These are phyloP conservation scores for Cercospora janseana DNA, from an alignment of 2,329 filamentous ascomycete genomes.

Conservation along the genomic window DNA sequence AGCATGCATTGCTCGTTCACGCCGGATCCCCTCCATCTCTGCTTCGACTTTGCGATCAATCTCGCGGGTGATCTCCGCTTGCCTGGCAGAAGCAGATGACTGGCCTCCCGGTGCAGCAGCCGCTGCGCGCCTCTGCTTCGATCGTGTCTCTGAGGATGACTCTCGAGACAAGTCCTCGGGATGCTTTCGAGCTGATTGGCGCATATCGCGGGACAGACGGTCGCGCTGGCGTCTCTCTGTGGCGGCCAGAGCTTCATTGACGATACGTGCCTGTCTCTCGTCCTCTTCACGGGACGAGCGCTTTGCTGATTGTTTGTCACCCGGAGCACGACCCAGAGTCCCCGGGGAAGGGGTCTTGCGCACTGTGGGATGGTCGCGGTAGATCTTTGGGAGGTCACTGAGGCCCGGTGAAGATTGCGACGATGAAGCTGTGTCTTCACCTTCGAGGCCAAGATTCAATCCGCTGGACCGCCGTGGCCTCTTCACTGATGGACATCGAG, in stretches of 20 bases:
- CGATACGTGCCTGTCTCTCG: constrained; percentile 7
- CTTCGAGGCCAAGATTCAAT: constrained; percentile 12
- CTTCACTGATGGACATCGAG: constrained; percentile 3
- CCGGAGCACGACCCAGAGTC: constrained; percentile 3
- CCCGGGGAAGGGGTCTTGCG: constrained; percentile 3
- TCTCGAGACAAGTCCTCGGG: constrained; percentile 4
- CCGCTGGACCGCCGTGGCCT: constrained; percentile 15
- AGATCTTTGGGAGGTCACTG: constrained; percentile 21
- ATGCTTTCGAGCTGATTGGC: constrained; percentile 1
- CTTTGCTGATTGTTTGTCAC: constrained; percentile 11
- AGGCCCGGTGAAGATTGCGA: constrained; percentile 26
- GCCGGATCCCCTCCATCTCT: constrained; percentile 5
- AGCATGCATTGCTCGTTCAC: constrained; percentile 11
- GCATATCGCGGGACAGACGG: constrained; percentile 5
- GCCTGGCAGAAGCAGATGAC: not conserved
- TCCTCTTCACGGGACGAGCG: constrained; percentile 14
- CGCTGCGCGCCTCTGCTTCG: constrained; percentile 9
- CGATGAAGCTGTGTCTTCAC: constrained; percentile 5
- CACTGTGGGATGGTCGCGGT: constrained; percentile 20
- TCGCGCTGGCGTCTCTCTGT: constrained; percentile 10
- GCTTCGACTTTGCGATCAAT: constrained; percentile 6
- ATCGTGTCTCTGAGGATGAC: constrained; percentile 3
- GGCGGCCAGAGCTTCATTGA: constrained; percentile 14
- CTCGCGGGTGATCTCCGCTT: constrained; percentile 9
- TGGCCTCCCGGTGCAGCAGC: constrained; percentile 8